Evolutionary conservation across 2,329 filamentous ascomycete genomes (phyloP), one percentile per base, ranked within the genome.

Genomic region (Pseudogymnoascus sp.): DNA sequence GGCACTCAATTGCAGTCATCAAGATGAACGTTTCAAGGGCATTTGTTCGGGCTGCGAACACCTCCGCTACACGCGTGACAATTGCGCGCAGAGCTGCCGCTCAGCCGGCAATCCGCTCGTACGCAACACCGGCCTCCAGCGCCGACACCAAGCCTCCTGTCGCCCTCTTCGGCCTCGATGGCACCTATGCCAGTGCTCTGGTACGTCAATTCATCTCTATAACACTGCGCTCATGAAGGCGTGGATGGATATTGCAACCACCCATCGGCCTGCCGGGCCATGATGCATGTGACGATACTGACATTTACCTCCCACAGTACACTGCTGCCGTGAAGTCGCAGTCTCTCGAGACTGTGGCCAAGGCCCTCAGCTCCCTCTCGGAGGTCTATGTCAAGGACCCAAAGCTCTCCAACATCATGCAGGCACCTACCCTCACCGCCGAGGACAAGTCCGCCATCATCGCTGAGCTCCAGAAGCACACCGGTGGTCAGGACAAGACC

Each of bases 111-210:
- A 76, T 85, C 78, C 88, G 92, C 77, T 85, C 84, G 77, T 97
- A 91, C 79, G 91, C 91, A 73, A 79, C 83, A 66, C 78, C 84
- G 72, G 75, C 74, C 62, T 70, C 79, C 68, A 71, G 76, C 66
- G 81, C 84, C 73, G 85, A 87, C 65, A 79, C 86, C 77, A 92
- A 90, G 83, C 87, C 93, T 72, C 94, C 94, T 70, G 83, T 97
- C 75, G 85, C 92, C 72, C 85, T 99, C 74, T 99, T 91, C 80
- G 94, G 94, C 72, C 81, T 99, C 75, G 94, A 97, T 79, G 94
- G 94, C 79, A 97, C 93, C 76, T 99, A 99, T 81, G 94, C 94
- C 77, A 92, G 89, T 81, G 94, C 94, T 81, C 84, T 99, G 87
- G 94, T 99, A 93, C 77, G 91, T 76, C 63, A 61, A 59, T 61